These are phyloP conservation scores for Globisporangium barbulae DNA, from an alignment of 352 stramenopile genomes.

Conservation along the genomic window DNA sequence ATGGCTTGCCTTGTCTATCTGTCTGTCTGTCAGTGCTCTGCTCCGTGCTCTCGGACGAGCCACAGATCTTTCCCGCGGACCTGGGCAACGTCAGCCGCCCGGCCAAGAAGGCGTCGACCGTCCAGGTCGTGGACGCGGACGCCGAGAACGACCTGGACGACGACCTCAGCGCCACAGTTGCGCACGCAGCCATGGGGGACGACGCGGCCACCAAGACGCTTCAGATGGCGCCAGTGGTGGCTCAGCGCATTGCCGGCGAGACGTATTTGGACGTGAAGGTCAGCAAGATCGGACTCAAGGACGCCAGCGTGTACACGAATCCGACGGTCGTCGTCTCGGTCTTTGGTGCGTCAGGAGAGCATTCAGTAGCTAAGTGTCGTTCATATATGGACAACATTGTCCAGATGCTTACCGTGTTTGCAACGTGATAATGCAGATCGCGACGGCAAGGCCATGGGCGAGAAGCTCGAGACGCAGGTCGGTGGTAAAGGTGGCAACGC, in stretches of 20 bases:
- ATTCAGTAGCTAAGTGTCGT: not conserved
- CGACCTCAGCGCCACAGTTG: not conserved
- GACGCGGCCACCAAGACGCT: not conserved
- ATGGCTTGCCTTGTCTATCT: not conserved
- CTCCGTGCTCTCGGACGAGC: constrained; percentile 30
- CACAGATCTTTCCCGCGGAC: constrained; percentile 38
- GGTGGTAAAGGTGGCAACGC: constrained; percentile 34
- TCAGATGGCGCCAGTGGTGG: constrained; percentile 5
- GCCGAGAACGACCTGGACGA: constrained; percentile 23
- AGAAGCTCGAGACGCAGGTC: constrained; percentile 46
- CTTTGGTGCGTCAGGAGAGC: constrained; percentile 28
- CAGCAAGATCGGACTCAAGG: constrained; percentile 58
- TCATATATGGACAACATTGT: not conserved
- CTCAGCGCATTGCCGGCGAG: constrained; percentile 19
- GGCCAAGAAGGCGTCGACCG: constrained; percentile 24
- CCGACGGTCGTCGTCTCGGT: constrained; percentile 64
- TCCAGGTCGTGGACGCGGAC: constrained; percentile 30
- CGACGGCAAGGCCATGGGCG: constrained; percentile 47
- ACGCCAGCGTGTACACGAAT: constrained; percentile 57
- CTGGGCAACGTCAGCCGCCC: constrained; percentile 14
- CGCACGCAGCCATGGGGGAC: not conserved
- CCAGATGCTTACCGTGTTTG: not conserved
- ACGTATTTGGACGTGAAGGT: constrained; percentile 57
- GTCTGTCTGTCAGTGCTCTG: constrained; percentile 26
- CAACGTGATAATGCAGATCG: constrained; percentile 25